Evolutionary conservation across 805 yeast species (phyloP).

Genomic region (Citeromyces nyonsensis): DNA sequence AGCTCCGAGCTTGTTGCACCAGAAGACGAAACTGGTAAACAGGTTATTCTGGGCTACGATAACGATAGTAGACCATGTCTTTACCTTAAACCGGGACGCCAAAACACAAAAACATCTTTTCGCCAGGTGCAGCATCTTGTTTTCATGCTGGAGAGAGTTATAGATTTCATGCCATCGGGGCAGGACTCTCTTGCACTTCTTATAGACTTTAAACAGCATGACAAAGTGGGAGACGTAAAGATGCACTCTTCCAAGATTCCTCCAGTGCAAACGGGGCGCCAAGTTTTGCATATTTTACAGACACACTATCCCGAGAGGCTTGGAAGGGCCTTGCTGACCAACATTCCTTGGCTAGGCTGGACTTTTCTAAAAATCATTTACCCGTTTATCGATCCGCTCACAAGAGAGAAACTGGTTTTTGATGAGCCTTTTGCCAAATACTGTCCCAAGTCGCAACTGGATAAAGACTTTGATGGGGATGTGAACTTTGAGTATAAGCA

Average conservation of each 20-base stretch:
- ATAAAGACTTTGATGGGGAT: conserved; percentile 70
- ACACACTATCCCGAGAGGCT: conserved; percentile 96
- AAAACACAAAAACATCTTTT: conserved; percentile 80
- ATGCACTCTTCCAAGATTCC: conserved; percentile 61
- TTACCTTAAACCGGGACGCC: conserved; percentile 87
- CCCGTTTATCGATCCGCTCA: conserved; percentile 93
- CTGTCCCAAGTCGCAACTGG: conserved; percentile 73
- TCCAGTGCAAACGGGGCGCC: conserved; percentile 79
- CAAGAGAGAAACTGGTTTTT: conserved; percentile 84
- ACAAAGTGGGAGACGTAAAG: conserved; percentile 26
- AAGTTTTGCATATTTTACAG: conserved; percentile 84
- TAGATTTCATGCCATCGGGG: conserved; percentile 91
- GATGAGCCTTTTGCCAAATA: conserved; percentile 79
- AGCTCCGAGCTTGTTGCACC: conserved; percentile 36
- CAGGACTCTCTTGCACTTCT: conserved; percentile 87
- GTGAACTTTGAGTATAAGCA: conserved; percentile 80
- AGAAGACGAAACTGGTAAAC: conserved; percentile 88
- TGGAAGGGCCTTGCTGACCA: conserved; percentile 83
- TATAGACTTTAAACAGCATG: conserved; percentile 82
- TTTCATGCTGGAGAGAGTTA: conserved; percentile 80
- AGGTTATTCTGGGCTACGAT: conserved; percentile 83
- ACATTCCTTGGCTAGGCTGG: conserved; percentile 91
- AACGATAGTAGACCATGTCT: conserved; percentile 84
- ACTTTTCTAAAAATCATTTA: conserved; percentile 81
- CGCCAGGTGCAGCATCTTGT: conserved; percentile 95